Conservation (phyloP, 2,329 filamentous ascomycete species). For the Cercospora citrullina region DNA sequence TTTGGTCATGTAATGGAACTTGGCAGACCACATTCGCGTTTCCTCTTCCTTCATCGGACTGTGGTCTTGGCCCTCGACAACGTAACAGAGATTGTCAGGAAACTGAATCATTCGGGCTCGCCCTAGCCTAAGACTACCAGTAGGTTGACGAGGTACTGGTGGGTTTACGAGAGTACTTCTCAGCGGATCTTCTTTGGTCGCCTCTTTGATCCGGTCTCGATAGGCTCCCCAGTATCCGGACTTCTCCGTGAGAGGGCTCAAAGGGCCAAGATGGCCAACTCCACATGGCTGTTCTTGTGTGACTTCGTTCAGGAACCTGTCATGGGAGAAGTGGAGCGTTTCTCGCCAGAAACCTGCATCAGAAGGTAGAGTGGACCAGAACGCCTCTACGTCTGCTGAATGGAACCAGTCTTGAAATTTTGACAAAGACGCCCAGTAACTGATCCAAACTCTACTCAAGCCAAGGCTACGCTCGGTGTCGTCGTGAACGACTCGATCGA, state of each 20-base stretch:
- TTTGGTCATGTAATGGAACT: conserved; percentile 13
- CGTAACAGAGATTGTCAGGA: not conserved
- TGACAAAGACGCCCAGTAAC: not conserved
- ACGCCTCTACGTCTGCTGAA: not conserved
- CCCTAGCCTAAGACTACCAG: not conserved
- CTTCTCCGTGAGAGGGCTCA: not conserved
- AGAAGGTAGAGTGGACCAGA: not conserved
- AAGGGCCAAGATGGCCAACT: not conserved
- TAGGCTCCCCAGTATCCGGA: conserved; percentile 13
- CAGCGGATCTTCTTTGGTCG: not conserved
- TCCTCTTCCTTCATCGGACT: not conserved
- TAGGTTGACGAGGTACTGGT: not conserved
- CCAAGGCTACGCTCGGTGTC: not conserved
- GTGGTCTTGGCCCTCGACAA: not conserved
- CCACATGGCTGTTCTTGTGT: not conserved
- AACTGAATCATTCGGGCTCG: not conserved
- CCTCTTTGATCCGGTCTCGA: conserved; percentile 4
- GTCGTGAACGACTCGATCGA: not conserved
- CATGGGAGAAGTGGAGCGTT: not conserved
- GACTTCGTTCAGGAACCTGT: not conserved
- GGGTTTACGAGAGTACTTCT: not conserved
- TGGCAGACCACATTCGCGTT: conserved; percentile 1
- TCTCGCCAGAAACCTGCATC: not conserved
- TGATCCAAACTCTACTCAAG: not conserved
- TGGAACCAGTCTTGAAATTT: not conserved